These are phyloP conservation scores for Teratosphaeria gauchensis DNA, from an alignment of 2,329 filamentous ascomycete genomes.

Conservation along the genomic window DNA sequence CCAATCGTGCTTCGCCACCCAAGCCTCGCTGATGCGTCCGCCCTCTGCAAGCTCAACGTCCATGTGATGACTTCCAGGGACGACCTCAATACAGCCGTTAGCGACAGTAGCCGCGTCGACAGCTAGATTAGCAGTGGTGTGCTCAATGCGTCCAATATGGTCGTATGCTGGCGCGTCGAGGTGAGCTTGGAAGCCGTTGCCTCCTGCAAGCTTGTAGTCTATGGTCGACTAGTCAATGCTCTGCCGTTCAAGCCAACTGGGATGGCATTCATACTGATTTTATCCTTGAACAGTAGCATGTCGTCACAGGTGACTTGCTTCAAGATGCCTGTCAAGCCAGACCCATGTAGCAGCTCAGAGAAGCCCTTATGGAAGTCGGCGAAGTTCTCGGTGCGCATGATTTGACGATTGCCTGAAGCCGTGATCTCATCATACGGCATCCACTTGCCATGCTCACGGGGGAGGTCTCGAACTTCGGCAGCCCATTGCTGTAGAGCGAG, in stretches of 20 bases:
- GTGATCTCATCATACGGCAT: slow-evolving; percentile 22
- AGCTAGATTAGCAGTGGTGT: slow-evolving; percentile 32
- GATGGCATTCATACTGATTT: slow-evolving; percentile 33
- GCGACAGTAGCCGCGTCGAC: slow-evolving; percentile 28
- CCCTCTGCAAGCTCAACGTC: slow-evolving; percentile 26
- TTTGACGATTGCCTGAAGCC: slow-evolving; percentile 12
- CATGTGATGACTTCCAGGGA: slow-evolving; percentile 16
- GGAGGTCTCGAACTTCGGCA: slow-evolving; percentile 12
- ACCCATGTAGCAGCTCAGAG: slow-evolving; percentile 28
- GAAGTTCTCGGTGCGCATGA: slow-evolving; percentile 21
- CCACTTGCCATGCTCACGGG: slow-evolving; percentile 15
- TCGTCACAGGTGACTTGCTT: slow-evolving; percentile 28
- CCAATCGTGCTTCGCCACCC: slow-evolving; percentile 29
- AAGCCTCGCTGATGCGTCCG: slow-evolving; percentile 27
- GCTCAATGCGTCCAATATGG: slow-evolving; percentile 33
- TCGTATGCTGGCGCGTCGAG: slow-evolving; percentile 35
- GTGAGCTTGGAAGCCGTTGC: slow-evolving; percentile 33
- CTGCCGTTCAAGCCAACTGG: not conserved
- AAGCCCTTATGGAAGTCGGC: slow-evolving; percentile 23
- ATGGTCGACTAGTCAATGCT: slow-evolving; percentile 14
- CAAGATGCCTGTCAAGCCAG: slow-evolving; percentile 22
- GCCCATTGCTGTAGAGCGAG: slow-evolving; percentile 14
- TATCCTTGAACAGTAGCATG: slow-evolving; percentile 36
- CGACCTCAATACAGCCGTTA: slow-evolving; percentile 34
- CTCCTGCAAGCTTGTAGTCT: slow-evolving; percentile 33